Base-by-base conservation (phyloP, 1,284 basidiomycete genomes). In the Rhodotorula mucilaginosa region DNA sequence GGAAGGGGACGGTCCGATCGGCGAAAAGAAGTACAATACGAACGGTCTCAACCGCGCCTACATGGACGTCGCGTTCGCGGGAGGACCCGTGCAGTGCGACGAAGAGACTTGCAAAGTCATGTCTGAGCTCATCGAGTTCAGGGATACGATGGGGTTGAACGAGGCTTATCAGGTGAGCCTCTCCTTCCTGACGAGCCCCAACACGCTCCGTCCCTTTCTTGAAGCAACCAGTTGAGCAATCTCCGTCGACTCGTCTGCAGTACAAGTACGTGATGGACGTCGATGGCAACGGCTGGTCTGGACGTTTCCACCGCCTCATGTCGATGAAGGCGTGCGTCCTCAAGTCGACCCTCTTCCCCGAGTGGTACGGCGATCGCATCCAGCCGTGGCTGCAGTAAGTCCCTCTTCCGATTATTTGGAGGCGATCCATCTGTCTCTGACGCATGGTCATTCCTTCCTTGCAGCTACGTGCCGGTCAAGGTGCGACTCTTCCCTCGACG, bases 391-490 rank as follows among this genome's bases (percentile, higher is more conserved):
- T 78, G 13, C 78, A 79, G 76, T 79, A 49, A 56, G 76, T 72
- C 31, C 6, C 23, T 7, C 23, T 29, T 51, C n/a, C 29, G 19
- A 2, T 21, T 7, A 10, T 44, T 4, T 18, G 18, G 16, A 21
- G 31, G 6, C 81, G 13, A 79, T 81, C 1, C 63, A 81, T 64
- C 77, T 80, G 31, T 23, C n/a, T 85, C 71, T 63, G 58, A 69
- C 51, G 19, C 12, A 12, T 13, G 39, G 12, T 10, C 12, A 44
- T 15, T 8, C 48, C 18, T 23, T 16, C 1, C 31, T 5, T 44
- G 15, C 64, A 75, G 74, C 58, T 75, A 75, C 68, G 70, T 84
- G 10, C 83, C 83, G 1, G 72, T 83, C 70, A 80, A 82, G 72
- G 54, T 56, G 54, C 16, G 54, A 13, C 54, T 29, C 13, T n/a